These are phyloP conservation scores for Aureobasidium pullulans DNA, from an alignment of 2,329 filamentous ascomycete genomes.

Conservation along the genomic window DNA sequence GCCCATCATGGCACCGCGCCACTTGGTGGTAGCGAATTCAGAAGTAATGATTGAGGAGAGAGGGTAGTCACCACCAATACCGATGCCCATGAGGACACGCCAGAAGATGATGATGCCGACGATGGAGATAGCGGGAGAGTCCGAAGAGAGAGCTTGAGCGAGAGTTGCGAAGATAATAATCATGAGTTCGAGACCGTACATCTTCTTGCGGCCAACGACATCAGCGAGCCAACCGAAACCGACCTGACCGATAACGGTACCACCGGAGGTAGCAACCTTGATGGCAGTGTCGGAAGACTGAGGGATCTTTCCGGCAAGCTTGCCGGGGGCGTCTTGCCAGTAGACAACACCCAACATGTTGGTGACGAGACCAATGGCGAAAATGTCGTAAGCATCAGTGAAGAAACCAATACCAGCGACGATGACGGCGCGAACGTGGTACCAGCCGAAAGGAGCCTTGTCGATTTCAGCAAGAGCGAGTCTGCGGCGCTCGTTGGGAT, in stretches of 20 bases:
- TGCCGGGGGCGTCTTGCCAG: slow-evolving; percentile 43
- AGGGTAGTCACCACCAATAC: slow-evolving; percentile 74
- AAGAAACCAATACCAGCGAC: slow-evolving; percentile 85
- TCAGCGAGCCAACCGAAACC: slow-evolving; percentile 75
- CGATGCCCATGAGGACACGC: slow-evolving; percentile 72
- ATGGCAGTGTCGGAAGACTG: slow-evolving; percentile 67
- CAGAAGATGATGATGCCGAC: slow-evolving; percentile 69
- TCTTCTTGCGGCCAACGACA: slow-evolving; percentile 67
- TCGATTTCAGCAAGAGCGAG: slow-evolving; percentile 76
- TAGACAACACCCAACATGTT: slow-evolving; percentile 75
- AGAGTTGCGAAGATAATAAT: slow-evolving; percentile 73
- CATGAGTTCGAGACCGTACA: slow-evolving; percentile 78
- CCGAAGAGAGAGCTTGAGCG: slow-evolving; percentile 60
- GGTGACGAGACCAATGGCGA: slow-evolving; percentile 65
- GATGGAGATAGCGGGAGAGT: slow-evolving; percentile 54
- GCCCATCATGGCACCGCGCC: slow-evolving; percentile 81
- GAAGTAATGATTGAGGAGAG: slow-evolving; percentile 78
- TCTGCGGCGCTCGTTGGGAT: slow-evolving; percentile 71
- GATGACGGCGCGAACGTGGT: slow-evolving; percentile 68
- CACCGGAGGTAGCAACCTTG: slow-evolving; percentile 76
- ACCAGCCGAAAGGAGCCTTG: slow-evolving; percentile 76
- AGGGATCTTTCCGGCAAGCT: slow-evolving; percentile 48
- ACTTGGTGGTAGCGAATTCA: slow-evolving; percentile 80
- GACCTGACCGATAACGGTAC: slow-evolving; percentile 76
- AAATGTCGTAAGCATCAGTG: slow-evolving; percentile 74